Conservation (phyloP, 371 early-diverging fungal species). For the Apophysomyces variabilis region DNA sequence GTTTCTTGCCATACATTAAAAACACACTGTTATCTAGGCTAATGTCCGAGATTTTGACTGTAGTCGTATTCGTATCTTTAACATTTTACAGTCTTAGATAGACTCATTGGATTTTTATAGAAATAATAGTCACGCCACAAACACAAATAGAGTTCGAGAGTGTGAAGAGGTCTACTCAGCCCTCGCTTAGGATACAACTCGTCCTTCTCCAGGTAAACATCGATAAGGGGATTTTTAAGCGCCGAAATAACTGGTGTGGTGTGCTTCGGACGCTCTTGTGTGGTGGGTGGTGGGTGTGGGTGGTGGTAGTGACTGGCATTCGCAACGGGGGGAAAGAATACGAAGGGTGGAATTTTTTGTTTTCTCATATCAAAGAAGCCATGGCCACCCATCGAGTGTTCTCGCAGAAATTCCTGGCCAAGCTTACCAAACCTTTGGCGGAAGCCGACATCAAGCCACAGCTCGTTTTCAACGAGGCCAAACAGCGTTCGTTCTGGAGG, state of each 20-base stretch:
- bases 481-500: constrained; percentile 61
- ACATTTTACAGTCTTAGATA: too few species aligned
- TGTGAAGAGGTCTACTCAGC: too few species aligned
- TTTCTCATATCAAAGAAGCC: constrained; percentile 1
- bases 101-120: too few species aligned
- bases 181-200: neutral
- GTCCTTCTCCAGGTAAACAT: neutral
- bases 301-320: neutral
- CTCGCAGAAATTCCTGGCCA: constrained; percentile 36
- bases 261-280: too few species aligned
- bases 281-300: too few species aligned
- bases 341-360: neutral
- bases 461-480: constrained; percentile 50
- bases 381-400: constrained; percentile 45
- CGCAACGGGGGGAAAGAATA: neutral
- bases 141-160: too few species aligned
- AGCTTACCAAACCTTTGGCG: constrained; percentile 34
- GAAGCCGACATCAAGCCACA: constrained; percentile 55
- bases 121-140: too few species aligned
- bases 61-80: too few species aligned
- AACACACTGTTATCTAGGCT: too few species aligned
- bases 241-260: too few species aligned
- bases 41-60: too few species aligned
- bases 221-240: neutral
- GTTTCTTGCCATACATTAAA: too few species aligned